Evolutionary conservation across 2,329 filamentous ascomycete genomes (phyloP).

Genomic region (Coniosporium uncinatum): DNA sequence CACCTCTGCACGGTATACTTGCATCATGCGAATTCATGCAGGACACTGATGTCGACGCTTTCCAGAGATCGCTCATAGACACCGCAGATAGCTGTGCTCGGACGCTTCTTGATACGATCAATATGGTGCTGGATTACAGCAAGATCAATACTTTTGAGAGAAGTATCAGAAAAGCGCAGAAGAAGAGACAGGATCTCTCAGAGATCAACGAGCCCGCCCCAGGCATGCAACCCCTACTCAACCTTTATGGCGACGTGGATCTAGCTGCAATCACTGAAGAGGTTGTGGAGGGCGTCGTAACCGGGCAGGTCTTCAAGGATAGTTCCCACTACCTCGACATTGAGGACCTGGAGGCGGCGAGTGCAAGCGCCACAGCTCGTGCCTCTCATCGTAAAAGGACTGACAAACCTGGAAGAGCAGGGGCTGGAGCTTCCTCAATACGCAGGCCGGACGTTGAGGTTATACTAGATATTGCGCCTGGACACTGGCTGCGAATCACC

Average conservation of each 20-base stretch:
- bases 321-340: constrained; percentile 7
- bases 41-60: constrained; percentile 21
- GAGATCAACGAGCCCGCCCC: neutral
- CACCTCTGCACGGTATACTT: constrained; percentile 17
- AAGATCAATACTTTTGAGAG: constrained; percentile 31
- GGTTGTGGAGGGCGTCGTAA: constrained; percentile 40
- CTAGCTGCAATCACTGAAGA: constrained; percentile 4
- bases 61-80: constrained; percentile 8
- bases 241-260: constrained; percentile 16
- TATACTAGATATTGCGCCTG: constrained; percentile 1
- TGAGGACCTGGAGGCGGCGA: neutral
- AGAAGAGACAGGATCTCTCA: constrained; percentile 32
- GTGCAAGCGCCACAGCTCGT: neutral
- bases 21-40: constrained; percentile 10
- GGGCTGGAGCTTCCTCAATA: constrained; percentile 33
- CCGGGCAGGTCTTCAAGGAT: constrained; percentile 37
- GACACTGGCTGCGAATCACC: neutral
- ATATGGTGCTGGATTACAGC: constrained; percentile 23
- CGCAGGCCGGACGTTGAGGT: constrained; percentile 9
- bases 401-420: constrained; percentile 6
- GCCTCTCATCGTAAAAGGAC: neutral
- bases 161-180: constrained; percentile 11
- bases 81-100: constrained; percentile 31
- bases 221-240: constrained; percentile 13
- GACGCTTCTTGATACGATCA: constrained; percentile 34